Conservation (phyloP, 352 stramenopile genomes). For the Nothophytophthora sp. region DNA sequence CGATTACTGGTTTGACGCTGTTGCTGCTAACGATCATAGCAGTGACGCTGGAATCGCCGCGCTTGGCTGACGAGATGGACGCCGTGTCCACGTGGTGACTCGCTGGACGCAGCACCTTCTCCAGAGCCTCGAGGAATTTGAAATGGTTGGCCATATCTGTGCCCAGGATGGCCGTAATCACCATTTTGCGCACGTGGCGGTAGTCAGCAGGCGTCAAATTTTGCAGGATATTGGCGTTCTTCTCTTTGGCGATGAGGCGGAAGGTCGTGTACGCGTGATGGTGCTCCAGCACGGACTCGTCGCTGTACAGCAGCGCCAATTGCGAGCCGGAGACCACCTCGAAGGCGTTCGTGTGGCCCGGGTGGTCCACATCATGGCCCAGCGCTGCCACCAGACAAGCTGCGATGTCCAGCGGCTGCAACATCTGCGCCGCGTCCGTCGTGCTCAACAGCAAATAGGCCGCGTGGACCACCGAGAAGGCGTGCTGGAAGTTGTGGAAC, state of each 20-base stretch:
- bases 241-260: constrained; percentile 79
- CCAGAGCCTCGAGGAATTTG: constrained; percentile 78
- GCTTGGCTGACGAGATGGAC: constrained; percentile 40
- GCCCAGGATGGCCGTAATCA: constrained; percentile 86
- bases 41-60: constrained; percentile 26
- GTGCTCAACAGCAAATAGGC: constrained; percentile 85
- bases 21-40: constrained; percentile 25
- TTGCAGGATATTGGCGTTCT: constrained; percentile 86
- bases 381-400: constrained; percentile 84
- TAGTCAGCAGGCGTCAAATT: constrained; percentile 73
- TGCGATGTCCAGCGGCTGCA: constrained; percentile 86
- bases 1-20: constrained; percentile 17
- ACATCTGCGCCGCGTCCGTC: constrained; percentile 56
- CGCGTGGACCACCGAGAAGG: constrained; percentile 86
- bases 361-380: constrained; percentile 92
- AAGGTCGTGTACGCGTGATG: constrained; percentile 91
- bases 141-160: constrained; percentile 93
- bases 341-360: constrained; percentile 89
- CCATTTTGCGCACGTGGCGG: constrained; percentile 85
- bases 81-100: constrained; percentile 53
- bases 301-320: constrained; percentile 86
- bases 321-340: constrained; percentile 80
- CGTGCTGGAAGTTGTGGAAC: constrained; percentile 93
- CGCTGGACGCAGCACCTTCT: constrained; percentile 65
- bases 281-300: constrained; percentile 89